Evolutionary conservation across 169 alveolate species (phyloP).

Genomic region (Cystoisospora suis): DNA sequence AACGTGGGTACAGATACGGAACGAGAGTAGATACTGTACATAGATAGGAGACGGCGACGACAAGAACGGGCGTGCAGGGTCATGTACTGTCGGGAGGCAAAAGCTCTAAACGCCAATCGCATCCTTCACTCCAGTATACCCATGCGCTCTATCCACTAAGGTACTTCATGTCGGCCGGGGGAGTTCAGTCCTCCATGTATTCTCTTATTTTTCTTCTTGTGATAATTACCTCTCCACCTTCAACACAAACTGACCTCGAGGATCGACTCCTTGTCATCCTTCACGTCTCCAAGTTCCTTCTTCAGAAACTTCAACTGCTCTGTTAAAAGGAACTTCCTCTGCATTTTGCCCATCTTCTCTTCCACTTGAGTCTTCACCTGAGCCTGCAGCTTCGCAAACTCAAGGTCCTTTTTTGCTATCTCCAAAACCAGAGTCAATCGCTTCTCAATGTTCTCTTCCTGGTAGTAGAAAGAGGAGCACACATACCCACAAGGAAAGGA

Average conservation of each 20-base stretch:
- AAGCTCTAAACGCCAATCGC: too few species aligned
- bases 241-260: slow-evolving; percentile 49
- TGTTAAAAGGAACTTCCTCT: slow-evolving; percentile 75
- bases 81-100: too few species aligned
- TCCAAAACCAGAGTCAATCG: slow-evolving; percentile 78
- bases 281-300: slow-evolving; percentile 80
- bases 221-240: too few species aligned
- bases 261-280: slow-evolving; percentile 80
- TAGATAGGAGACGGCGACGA: too few species aligned
- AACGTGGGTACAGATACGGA: too few species aligned
- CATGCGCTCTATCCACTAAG: too few species aligned
- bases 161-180: too few species aligned
- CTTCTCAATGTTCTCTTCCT: slow-evolving; percentile 77
- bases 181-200: too few species aligned
- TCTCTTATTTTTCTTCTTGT: too few species aligned
- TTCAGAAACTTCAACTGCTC: slow-evolving; percentile 83
- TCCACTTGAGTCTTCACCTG: slow-evolving; percentile 78
- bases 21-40: too few species aligned
- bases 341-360: slow-evolving; percentile 79
- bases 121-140: too few species aligned
- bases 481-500: neutral
- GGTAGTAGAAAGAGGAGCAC: neutral
- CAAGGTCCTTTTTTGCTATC: slow-evolving; percentile 80
- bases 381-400: slow-evolving; percentile 75
- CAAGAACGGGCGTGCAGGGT: too few species aligned